phyloP scores from a whole-genome alignment of 495 filamentous ascomycete species.

The Xylaria sp. region DNA sequence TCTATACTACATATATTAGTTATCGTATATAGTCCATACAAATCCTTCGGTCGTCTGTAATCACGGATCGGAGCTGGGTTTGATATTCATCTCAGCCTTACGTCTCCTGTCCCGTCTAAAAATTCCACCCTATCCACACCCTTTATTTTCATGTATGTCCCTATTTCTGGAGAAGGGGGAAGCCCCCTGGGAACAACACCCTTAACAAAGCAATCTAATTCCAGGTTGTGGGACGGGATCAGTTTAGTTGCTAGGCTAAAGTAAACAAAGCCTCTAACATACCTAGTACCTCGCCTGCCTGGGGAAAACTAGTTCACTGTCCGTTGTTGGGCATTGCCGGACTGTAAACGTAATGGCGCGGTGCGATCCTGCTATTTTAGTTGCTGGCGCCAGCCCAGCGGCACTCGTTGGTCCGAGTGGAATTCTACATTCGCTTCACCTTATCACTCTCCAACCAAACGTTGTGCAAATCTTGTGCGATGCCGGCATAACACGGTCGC shows the following conservation, averaged over 20 bases:
- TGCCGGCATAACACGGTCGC: neutral
- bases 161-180: slow-evolving; percentile 10
- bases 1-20: neutral
- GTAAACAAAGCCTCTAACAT: slow-evolving; percentile 4
- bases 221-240: slow-evolving; percentile 10
- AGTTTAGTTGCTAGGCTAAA: neutral
- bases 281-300: neutral
- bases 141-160: neutral
- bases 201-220: slow-evolving; percentile 17
- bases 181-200: neutral
- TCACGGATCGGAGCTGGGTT: slow-evolving; percentile 21
- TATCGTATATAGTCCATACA: slow-evolving; percentile 21
- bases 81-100: slow-evolving; percentile 26
- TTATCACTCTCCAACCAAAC: neutral
- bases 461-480: neutral
- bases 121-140: slow-evolving; percentile 12
- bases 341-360: slow-evolving; percentile 23
- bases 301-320: neutral
- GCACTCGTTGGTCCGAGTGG: neutral
- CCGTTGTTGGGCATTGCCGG: slow-evolving; percentile 3
- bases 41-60: slow-evolving; percentile 8
- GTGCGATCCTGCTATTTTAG: slow-evolving; percentile 25
- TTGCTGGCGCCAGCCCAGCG: slow-evolving; percentile 39
- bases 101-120: slow-evolving; percentile 20
- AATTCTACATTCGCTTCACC: slow-evolving; percentile 5